phyloP scores from a whole-genome alignment of 2,329 filamentous ascomycete genomes.

The Knufia petricola region DNA sequence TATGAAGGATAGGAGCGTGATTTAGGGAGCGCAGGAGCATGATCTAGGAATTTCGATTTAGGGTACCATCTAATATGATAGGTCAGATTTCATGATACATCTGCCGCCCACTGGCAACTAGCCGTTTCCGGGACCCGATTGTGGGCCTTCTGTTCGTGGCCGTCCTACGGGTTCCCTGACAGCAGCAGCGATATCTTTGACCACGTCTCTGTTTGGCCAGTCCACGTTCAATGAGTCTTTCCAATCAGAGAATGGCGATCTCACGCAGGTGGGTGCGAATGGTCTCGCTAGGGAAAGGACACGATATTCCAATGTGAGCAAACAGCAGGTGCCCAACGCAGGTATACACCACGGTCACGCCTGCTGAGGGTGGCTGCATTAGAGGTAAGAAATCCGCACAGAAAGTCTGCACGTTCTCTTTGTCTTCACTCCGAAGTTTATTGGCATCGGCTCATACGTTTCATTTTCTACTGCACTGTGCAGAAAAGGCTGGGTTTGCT shows the following conservation, averaged over 20 bases:
- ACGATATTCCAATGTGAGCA: neutral
- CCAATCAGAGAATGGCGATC: neutral
- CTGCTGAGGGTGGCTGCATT: neutral
- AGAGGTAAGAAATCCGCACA: neutral
- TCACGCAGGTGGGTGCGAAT: too few relatives aligned
- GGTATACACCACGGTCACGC: neutral
- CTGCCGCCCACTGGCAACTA: neutral
- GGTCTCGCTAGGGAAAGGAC: neutral
- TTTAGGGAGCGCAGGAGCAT: constrained; percentile 5
- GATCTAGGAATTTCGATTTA: neutral
- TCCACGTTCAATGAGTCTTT: too few relatives aligned
- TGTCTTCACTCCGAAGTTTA: neutral
- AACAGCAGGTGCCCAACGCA: neutral
- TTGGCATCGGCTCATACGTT: neutral
- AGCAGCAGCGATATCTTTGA: too few relatives aligned
- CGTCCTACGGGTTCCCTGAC: too few relatives aligned
- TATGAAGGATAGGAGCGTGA: neutral
- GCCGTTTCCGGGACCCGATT: neutral
- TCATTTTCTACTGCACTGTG: neutral
- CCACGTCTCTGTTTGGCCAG: too few relatives aligned
- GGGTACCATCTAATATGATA: neutral
- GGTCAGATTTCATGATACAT: constrained; percentile 1
- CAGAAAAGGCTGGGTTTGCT: neutral
- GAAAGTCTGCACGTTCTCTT: neutral
- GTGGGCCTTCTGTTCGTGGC: neutral